Conservation (phyloP, 495 filamentous ascomycete species). For the Xylaria bambusicola region DNA sequence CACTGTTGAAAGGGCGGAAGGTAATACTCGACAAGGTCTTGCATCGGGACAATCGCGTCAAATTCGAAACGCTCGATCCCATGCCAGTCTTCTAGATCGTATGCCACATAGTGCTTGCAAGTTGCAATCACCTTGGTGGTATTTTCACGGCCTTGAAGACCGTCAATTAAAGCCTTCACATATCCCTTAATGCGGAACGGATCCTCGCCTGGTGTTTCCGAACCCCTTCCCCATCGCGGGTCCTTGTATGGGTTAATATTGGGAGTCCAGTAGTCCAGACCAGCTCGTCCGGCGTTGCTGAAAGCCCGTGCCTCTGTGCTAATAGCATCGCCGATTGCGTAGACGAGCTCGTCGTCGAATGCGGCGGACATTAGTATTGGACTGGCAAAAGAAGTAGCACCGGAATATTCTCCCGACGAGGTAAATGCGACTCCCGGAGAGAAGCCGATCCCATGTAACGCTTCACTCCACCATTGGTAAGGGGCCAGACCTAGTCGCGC, state of each 20-base stretch:
- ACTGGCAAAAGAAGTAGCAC: constrained; percentile 62
- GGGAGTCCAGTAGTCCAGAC: constrained; percentile 62
- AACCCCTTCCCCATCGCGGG: constrained; percentile 63
- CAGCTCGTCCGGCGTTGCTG: constrained; percentile 58
- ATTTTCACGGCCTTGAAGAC: constrained; percentile 55
- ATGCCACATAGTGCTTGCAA: constrained; percentile 64
- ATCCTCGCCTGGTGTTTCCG: constrained; percentile 66
- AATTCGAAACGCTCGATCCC: constrained; percentile 56
- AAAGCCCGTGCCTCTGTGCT: constrained; percentile 66
- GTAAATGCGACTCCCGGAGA: constrained; percentile 37
- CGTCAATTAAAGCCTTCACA: constrained; percentile 59
- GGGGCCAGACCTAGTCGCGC: constrained; percentile 42
- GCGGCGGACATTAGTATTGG: constrained; percentile 62
- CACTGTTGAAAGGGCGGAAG: constrained; percentile 53
- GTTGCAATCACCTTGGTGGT: constrained; percentile 57
- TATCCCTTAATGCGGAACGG: constrained; percentile 57
- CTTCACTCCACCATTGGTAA: constrained; percentile 58
- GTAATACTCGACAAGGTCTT: constrained; percentile 61
- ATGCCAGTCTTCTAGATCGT: constrained; percentile 63
- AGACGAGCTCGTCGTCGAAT: constrained; percentile 62
- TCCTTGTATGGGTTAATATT: constrained; percentile 67
- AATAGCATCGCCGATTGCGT: constrained; percentile 56
- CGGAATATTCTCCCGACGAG: constrained; percentile 39
- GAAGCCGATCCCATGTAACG: constrained; percentile 47
- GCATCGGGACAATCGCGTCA: constrained; percentile 55